Evolutionary conservation across 2,329 filamentous ascomycete species (phyloP).

Genomic region (Fusarium sp.): DNA sequence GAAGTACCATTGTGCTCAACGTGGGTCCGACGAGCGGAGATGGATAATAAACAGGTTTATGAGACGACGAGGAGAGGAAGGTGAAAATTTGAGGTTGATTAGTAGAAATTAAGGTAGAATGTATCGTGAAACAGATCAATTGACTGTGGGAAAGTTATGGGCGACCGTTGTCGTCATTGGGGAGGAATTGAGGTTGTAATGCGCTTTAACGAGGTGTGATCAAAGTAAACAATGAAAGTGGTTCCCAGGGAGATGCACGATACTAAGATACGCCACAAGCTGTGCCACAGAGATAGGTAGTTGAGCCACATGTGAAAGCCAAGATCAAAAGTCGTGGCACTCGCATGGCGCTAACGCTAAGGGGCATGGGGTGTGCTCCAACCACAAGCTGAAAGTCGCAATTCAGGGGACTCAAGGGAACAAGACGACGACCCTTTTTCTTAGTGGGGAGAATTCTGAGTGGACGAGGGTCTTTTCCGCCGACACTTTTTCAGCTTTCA

Average conservation of each 20-base stretch:
- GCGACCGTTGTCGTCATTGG: constrained; percentile 34
- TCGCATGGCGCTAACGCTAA: constrained; percentile 47
- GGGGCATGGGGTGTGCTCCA: constrained; percentile 18
- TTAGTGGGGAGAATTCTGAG: constrained; percentile 21
- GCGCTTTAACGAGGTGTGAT: constrained; percentile 19
- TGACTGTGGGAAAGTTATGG: constrained; percentile 20
- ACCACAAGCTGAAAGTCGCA: constrained; percentile 25
- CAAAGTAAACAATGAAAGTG: constrained; percentile 46
- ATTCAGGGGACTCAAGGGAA: constrained; percentile 36
- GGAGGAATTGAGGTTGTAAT: constrained; percentile 35
- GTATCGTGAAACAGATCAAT: constrained; percentile 11
- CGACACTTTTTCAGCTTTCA: constrained; percentile 17
- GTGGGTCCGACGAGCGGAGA: constrained; percentile 46
- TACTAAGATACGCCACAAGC: constrained; percentile 11
- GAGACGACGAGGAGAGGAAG: constrained; percentile 14
- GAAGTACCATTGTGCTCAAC: constrained; percentile 51
- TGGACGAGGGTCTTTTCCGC: constrained; percentile 12
- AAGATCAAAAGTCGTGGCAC: constrained; percentile 33
- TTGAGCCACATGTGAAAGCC: constrained; percentile 31
- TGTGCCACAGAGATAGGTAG: background rate
- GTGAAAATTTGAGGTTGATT: constrained; percentile 11
- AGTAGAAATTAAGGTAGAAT: background rate
- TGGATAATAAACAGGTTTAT: constrained; percentile 37
- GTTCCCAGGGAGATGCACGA: constrained; percentile 45
- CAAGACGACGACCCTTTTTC: constrained; percentile 30